phyloP scores from a whole-genome alignment of 2,329 filamentous ascomycete genomes.

The Talaromyces sp. region DNA sequence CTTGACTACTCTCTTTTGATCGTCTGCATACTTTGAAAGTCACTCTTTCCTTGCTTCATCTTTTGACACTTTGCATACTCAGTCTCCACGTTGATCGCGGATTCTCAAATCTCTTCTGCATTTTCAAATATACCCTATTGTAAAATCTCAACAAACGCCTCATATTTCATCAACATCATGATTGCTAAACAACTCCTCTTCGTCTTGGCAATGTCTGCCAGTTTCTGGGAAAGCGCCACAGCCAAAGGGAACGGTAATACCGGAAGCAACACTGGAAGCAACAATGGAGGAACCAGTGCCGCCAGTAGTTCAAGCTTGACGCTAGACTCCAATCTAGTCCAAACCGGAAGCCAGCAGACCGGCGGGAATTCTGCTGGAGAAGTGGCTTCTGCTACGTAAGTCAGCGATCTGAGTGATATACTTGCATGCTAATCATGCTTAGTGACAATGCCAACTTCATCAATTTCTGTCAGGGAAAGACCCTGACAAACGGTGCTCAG shows the following conservation, averaged over 20 bases:
- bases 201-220: background rate
- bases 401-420: background rate
- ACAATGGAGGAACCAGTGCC: conserved; percentile 12
- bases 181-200: background rate
- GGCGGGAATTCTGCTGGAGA: conserved; percentile 33
- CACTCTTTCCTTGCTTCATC: background rate
- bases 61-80: background rate
- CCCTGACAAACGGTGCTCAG: conserved; percentile 54
- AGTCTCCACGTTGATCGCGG: conserved; percentile 8
- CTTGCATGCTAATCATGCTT: conserved; percentile 17
- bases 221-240: background rate
- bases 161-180: background rate
- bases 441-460: conserved; percentile 56
- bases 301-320: conserved; percentile 19
- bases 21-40: background rate
- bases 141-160: background rate
- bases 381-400: conserved; percentile 47
- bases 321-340: conserved; percentile 42
- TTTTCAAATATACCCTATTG: background rate
- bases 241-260: conserved; percentile 7
- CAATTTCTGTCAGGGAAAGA: conserved; percentile 56
- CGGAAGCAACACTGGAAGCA: conserved; percentile 25
- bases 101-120: background rate
- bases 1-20: conserved; percentile 2
- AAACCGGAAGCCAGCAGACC: conserved; percentile 27